phyloP scores from a whole-genome alignment of 106 monocot genomes.

The Narthecium ossifragum region DNA sequence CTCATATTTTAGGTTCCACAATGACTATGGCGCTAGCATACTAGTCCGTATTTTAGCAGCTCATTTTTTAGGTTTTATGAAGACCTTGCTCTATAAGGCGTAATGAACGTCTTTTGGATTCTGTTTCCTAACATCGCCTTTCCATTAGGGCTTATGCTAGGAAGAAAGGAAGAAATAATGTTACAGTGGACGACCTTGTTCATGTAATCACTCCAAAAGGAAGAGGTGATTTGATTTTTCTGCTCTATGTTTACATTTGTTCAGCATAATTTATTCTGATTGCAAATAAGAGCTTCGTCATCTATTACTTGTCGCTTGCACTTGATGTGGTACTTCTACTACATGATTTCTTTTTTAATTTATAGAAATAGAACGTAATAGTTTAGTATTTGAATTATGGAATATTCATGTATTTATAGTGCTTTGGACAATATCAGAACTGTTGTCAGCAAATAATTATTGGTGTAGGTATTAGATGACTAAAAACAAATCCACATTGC shows the following conservation, averaged over 20 bases:
- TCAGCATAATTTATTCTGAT: too few relatives aligned
- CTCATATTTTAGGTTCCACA: background rate
- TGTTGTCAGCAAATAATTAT: too few relatives aligned
- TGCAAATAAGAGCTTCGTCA: too few relatives aligned
- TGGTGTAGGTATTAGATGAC: too few relatives aligned
- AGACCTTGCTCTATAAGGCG: too few relatives aligned
- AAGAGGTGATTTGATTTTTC: constrained; percentile 46
- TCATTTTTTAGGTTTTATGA: background rate
- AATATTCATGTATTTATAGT: background rate
- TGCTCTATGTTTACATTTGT: background rate
- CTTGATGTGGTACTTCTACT: background rate
- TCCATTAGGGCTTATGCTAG: constrained; percentile 61
- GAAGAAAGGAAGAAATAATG: constrained; percentile 99
- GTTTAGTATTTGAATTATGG: background rate
- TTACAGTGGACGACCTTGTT: constrained; percentile 94
- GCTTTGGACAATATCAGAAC: too few relatives aligned
- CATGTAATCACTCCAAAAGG: constrained; percentile 93
- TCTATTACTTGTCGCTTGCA: background rate
- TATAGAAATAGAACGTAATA: background rate
- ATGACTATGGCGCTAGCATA: too few relatives aligned
- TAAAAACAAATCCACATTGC: too few relatives aligned
- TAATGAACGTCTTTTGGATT: background rate
- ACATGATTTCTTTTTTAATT: background rate
- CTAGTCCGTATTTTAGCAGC: background rate
- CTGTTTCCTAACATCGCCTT: constrained; percentile 5